A percentile compares a stretch with the other conserved stretches of the same genome.
phyloP scores from a whole-genome alignment of 805 yeast genomes.

The Monosporozyma servazzii region DNA sequence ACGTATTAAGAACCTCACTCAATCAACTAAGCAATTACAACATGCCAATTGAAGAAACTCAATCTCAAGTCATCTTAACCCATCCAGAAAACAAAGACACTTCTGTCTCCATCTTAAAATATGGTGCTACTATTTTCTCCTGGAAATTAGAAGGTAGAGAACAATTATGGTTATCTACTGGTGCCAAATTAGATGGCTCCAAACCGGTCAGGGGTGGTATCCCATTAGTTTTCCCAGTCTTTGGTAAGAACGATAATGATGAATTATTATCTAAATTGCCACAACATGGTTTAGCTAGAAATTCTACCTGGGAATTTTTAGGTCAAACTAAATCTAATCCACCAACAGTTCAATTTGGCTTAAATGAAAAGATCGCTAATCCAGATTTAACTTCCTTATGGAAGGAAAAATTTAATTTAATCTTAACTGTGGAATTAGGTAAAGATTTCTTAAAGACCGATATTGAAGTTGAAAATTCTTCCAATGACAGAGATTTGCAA shows the following conservation, averaged over 20 bases:
- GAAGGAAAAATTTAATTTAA: slow-evolving; percentile 63
- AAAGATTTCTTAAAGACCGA: slow-evolving; percentile 52
- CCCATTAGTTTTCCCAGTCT: slow-evolving; percentile 90
- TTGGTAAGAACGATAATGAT: slow-evolving; percentile 59
- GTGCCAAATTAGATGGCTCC: slow-evolving; percentile 81
- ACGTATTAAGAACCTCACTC: too few species aligned
- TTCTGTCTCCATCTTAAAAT: slow-evolving; percentile 59
- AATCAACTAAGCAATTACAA: neutral
- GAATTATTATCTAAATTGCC: slow-evolving; percentile 63
- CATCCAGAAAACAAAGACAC: slow-evolving; percentile 46
- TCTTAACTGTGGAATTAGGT: slow-evolving; percentile 57
- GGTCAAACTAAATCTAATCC: slow-evolving; percentile 69
- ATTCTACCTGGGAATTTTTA: slow-evolving; percentile 83
- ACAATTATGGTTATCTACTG: slow-evolving; percentile 72
- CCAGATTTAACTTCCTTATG: slow-evolving; percentile 53
- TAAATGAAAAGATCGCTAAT: slow-evolving; percentile 76
- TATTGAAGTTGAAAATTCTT: slow-evolving; percentile 70
- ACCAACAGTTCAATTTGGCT: slow-evolving; percentile 81
- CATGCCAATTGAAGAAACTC: slow-evolving; percentile 64
- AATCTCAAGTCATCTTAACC: slow-evolving; percentile 49
- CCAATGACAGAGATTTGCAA: slow-evolving; percentile 45
- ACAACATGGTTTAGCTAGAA: slow-evolving; percentile 95
- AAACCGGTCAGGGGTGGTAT: slow-evolving; percentile 97
- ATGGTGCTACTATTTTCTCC: slow-evolving; percentile 82
- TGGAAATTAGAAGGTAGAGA: slow-evolving; percentile 71